These are phyloP conservation scores for Mrakia gelida DNA, from an alignment of 768 basidiomycete genomes.

Conservation along the genomic window DNA sequence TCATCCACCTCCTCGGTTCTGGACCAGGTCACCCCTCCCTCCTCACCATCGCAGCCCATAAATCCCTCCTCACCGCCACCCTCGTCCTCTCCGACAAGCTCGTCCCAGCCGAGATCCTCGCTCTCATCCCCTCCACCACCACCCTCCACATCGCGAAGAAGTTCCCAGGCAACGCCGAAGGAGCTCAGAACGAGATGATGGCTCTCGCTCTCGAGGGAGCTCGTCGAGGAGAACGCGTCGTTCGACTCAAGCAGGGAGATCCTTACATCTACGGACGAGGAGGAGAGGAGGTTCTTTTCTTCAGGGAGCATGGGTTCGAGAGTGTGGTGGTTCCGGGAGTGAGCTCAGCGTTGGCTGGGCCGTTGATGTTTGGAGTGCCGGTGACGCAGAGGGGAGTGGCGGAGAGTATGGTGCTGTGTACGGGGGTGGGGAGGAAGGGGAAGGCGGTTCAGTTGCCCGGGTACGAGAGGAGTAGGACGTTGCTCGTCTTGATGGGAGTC, in stretches of 20 bases:
- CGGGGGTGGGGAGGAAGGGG: constrained; percentile 84
- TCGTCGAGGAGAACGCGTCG: constrained; percentile 70
- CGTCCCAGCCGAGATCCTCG: constrained; percentile 81
- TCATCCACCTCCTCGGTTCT: constrained; percentile 87
- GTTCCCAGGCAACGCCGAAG: constrained; percentile 95
- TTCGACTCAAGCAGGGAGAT: constrained; percentile 95
- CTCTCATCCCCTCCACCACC: constrained; percentile 56
- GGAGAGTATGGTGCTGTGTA: constrained; percentile 82
- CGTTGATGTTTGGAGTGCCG: constrained; percentile 82
- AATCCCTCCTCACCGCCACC: constrained; percentile 72
- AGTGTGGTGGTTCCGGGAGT: constrained; percentile 84
- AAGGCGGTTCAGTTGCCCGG: constrained; percentile 78
- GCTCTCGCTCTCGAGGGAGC: constrained; percentile 81
- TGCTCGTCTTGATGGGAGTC: constrained; percentile 91
- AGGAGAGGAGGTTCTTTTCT: constrained; percentile 90
- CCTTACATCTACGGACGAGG: constrained; percentile 90
- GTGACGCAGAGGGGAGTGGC: constrained; percentile 94
- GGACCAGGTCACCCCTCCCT: constrained; percentile 93
- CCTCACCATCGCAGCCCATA: constrained; percentile 80
- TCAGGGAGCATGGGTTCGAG: constrained; percentile 79
- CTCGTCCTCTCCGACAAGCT: constrained; percentile 94
- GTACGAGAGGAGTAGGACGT: constrained; percentile 73
- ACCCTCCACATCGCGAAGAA: constrained; percentile 88
- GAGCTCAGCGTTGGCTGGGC: constrained; percentile 81
- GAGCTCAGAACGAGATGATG: constrained; percentile 93